These are phyloP conservation scores for barley (Hordeum vulgare) DNA, from an alignment of 176 grass and related monocot species.

Conservation along the genomic window MorexV3_pseudomolecules_assembly NC_058518.1:256912489-256912988, in stretches of 20 bases:
- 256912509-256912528: constrained; percentile 3
- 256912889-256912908: constrained; percentile 43
- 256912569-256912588: background rate
- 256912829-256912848: background rate
- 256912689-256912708: constrained; percentile 77
- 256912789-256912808: background rate
- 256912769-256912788: constrained; percentile 44
- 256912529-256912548: background rate
- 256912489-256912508: constrained; percentile 18
- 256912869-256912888: constrained; percentile 33
- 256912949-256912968: constrained; percentile 95
- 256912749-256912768: constrained; percentile 49
- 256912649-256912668: constrained; percentile 48
- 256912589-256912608: constrained; percentile 52
- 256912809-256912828: background rate
- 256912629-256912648: constrained; percentile 40
- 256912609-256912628: constrained; percentile 58
- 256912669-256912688: constrained; percentile 53
- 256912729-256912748: constrained; percentile 77
- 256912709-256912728: constrained; percentile 39
- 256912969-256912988: constrained; percentile 75
- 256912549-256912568: constrained; percentile 31
- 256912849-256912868: background rate
- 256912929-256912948: constrained; percentile 87
- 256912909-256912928: constrained; percentile 62